These are phyloP conservation scores for Lactifluus pinguis DNA, from an alignment of 768 basidiomycete species.

Conservation along the genomic window DNA sequence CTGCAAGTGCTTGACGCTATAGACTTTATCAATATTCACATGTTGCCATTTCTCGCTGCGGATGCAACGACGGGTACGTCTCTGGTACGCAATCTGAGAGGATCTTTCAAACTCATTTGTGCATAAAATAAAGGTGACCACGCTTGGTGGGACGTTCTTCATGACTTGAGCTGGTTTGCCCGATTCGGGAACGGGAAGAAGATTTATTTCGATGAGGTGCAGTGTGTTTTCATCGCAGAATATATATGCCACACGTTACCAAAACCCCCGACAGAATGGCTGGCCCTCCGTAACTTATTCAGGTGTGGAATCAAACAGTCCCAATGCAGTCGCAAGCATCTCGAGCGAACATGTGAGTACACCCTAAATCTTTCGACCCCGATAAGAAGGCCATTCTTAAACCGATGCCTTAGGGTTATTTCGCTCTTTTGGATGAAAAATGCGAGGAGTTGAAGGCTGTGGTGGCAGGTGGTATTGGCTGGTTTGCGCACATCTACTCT, in stretches of 20 bases:
- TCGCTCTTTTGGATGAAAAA: constrained; percentile 51
- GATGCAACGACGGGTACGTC: constrained; percentile 45
- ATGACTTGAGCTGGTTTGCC: constrained; percentile 61
- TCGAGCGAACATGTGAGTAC: constrained; percentile 43
- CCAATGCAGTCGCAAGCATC: constrained; percentile 48
- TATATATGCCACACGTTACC: not conserved
- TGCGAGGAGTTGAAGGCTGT: constrained; percentile 56
- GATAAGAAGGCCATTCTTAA: not conserved
- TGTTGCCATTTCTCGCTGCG: constrained; percentile 59
- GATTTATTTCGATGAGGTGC: constrained; percentile 65
- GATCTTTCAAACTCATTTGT: not conserved
- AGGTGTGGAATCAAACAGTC: constrained; percentile 58
- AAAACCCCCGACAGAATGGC: constrained; percentile 46
- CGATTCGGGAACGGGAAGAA: constrained; percentile 59
- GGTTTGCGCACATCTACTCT: constrained; percentile 78
- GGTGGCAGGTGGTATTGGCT: constrained; percentile 60
- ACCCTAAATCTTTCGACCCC: not conserved
- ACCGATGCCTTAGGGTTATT: constrained; percentile 44
- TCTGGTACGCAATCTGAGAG: not conserved
- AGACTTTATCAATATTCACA: constrained; percentile 59
- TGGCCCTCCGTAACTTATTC: constrained; percentile 62
- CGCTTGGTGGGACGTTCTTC: constrained; percentile 55
- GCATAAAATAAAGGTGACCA: constrained; percentile 34
- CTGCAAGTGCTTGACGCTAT: constrained; percentile 48
- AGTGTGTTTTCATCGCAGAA: constrained; percentile 12